phyloP scores from a whole-genome alignment of 2,329 filamentous ascomycete species.

The Sordariomycetes sp. region DNA sequence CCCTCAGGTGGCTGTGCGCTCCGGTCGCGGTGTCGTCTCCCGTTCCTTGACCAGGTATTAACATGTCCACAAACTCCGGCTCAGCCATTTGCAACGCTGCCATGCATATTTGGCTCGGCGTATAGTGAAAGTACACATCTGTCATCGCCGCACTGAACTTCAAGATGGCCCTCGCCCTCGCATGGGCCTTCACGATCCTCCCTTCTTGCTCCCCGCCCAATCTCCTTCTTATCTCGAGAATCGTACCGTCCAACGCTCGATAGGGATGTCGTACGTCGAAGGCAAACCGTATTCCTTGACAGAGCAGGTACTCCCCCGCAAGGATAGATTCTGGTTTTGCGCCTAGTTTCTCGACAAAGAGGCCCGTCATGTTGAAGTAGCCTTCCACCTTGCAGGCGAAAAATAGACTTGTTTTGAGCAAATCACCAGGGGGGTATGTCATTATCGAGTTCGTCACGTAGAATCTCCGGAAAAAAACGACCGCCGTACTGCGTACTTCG shows the following conservation, averaged over 20 bases:
- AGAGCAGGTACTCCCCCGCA: slow-evolving; percentile 85
- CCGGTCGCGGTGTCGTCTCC: slow-evolving; percentile 15
- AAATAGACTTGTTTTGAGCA: slow-evolving; percentile 85
- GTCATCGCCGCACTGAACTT: slow-evolving; percentile 77
- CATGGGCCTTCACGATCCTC: slow-evolving; percentile 55
- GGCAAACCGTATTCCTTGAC: slow-evolving; percentile 85
- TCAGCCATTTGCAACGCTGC: slow-evolving; percentile 72
- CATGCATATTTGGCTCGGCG: slow-evolving; percentile 88
- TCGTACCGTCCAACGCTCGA: slow-evolving; percentile 73
- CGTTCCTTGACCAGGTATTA: slow-evolving; percentile 30
- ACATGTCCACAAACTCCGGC: slow-evolving; percentile 42
- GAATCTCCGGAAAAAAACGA: slow-evolving; percentile 87
- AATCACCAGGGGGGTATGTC: slow-evolving; percentile 86
- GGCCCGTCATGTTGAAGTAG: slow-evolving; percentile 55
- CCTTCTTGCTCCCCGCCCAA: slow-evolving; percentile 48
- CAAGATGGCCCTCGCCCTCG: slow-evolving; percentile 62
- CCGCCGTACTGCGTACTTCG: slow-evolving; percentile 56
- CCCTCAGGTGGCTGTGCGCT: slow-evolving; percentile 19
- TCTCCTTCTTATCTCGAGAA: slow-evolving; percentile 70
- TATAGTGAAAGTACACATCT: slow-evolving; percentile 95
- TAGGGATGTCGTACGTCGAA: slow-evolving; percentile 91
- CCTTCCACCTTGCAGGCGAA: slow-evolving; percentile 91
- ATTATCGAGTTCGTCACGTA: slow-evolving; percentile 93
- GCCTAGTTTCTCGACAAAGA: slow-evolving; percentile 62
- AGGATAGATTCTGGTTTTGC: slow-evolving; percentile 75